Evolutionary conservation across 2,329 filamentous ascomycete species (phyloP), one percentile per base, ranked within the genome.

Genomic region (Nigrograna mackinnonii): DNA sequence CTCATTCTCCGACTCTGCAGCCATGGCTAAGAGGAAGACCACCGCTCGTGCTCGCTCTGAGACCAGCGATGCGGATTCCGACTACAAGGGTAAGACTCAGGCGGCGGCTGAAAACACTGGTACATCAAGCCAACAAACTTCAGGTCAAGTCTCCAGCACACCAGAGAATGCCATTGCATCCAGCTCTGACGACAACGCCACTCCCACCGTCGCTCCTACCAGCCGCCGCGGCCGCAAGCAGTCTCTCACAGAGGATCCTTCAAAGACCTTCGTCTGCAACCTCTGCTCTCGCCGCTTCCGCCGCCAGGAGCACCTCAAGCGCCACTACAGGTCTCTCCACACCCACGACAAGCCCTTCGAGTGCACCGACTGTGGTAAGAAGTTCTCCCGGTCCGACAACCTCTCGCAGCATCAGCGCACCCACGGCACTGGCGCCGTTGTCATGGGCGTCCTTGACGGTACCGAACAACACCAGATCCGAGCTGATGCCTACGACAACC

Each of bases 341-440:
- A 99, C 94, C 1, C 87, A 95, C 66, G 94, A 97, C 69, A 99
- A 97, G 84, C 94, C 94, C 4, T 99, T 97, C 62, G 90, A 95
- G 75, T 99, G 94, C 79, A 83, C 85, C 54, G 92, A 99, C 75
- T 99, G 94, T 64, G 92, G 94, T 60, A 99, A 99, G 86, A 96
- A 95, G 79, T 99, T 97, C 76, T 97, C 92, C 16, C 87, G 94
- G 60, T 95, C 89, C 58, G 94, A 99, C 75, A 99, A 99, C 78
- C 82, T 99, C 13, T 89, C 91, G 18, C 94, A 99, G 74, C 94
- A 99, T 68, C 86, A 94, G 52, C 85, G 94, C 50, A 99, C 94
- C 4, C 94, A 99, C 64, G 91, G 91, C 43, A 87, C 85, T 45
- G 90, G 91, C 49, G 89, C 91, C 47, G 88, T 96, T 54, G 85